Conservation (phyloP, 208 protist species). For the Trypanosoma brucei region DNA sequence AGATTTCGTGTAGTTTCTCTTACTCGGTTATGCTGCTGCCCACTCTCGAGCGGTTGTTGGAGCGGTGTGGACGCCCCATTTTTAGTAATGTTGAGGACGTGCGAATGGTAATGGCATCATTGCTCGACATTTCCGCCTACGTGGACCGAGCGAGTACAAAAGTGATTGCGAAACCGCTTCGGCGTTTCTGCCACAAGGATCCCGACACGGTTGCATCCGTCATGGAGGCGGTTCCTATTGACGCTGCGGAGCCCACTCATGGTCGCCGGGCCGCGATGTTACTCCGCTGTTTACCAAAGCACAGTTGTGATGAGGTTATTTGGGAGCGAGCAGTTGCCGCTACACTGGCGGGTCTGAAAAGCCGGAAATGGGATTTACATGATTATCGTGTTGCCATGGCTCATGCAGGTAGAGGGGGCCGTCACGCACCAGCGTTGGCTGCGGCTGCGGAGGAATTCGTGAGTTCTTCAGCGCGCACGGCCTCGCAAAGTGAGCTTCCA, state of each 20-base stretch:
- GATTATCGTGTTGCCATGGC: constrained; percentile 21
- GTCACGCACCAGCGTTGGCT: constrained; percentile 16
- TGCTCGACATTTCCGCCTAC: constrained; percentile 42
- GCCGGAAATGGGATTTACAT: constrained; percentile 20
- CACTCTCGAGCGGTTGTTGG: constrained; percentile 16
- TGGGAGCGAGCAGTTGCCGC: constrained; percentile 22
- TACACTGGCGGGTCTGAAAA: constrained; percentile 12
- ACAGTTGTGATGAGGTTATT: constrained; percentile 30
- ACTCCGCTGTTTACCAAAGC: constrained; percentile 20
- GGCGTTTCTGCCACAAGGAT: constrained; percentile 31
- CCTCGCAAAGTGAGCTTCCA: constrained; percentile 20
- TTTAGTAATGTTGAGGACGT: constrained; percentile 43
- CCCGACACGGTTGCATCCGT: constrained; percentile 31
- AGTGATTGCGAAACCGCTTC: constrained; percentile 23
- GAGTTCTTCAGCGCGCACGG: constrained; percentile 8
- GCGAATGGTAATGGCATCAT: constrained; percentile 20
- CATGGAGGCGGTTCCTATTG: constrained; percentile 23
- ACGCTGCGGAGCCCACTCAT: constrained; percentile 25
- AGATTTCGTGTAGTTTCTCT: neutral
- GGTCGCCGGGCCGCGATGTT: constrained; percentile 24
- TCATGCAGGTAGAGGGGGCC: constrained; percentile 18
- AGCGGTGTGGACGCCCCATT: constrained; percentile 25
- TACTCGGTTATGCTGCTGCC: constrained; percentile 12
- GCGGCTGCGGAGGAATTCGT: constrained; percentile 22
- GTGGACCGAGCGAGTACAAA: constrained; percentile 19